Evolutionary conservation across 345 rosid species (phyloP).

Genomic region (Hypericum androsaemum): DNA sequence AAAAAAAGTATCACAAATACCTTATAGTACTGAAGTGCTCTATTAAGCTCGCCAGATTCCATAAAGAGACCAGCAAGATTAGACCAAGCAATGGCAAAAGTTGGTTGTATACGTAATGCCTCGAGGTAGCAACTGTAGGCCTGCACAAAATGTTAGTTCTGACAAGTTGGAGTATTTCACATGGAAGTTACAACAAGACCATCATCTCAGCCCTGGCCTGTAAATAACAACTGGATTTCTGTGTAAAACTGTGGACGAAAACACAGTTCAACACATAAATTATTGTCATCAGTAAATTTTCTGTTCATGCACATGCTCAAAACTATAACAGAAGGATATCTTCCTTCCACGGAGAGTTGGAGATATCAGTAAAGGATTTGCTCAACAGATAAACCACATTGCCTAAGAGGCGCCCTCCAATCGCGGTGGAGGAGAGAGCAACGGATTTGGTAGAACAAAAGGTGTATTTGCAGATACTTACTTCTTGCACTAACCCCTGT

Average conservation of each 20-base stretch:
- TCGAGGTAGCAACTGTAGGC: slow-evolving; percentile 94
- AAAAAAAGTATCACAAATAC: slow-evolving; percentile 27
- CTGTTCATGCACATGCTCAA: slow-evolving; percentile 11
- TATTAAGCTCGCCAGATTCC: slow-evolving; percentile 91
- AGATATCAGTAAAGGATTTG: slow-evolving; percentile 5
- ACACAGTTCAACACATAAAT: slow-evolving; percentile 63
- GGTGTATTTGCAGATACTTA: slow-evolving; percentile 31
- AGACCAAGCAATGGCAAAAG: slow-evolving; percentile 98
- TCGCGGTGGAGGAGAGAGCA: too few relatives aligned
- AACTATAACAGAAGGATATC: slow-evolving; percentile 16
- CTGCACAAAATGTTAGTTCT: slow-evolving; percentile 84
- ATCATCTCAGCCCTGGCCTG: slow-evolving; percentile 72
- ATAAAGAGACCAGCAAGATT: slow-evolving; percentile 97
- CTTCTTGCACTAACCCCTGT: slow-evolving; percentile 91
- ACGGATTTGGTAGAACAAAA: too few relatives aligned
- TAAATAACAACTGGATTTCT: slow-evolving; percentile 53
- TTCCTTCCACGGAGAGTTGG: slow-evolving; percentile 10
- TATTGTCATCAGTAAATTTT: slow-evolving; percentile 51
- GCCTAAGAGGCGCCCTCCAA: too few relatives aligned
- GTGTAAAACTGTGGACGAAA: slow-evolving; percentile 53
- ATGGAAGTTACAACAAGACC: slow-evolving; percentile 70
- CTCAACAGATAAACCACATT: neutral
- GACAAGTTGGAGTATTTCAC: slow-evolving; percentile 57
- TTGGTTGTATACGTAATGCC: slow-evolving; percentile 93
- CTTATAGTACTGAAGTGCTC: slow-evolving; percentile 95